These are phyloP conservation scores for Agarophyton chilense DNA, from an alignment of 23 red algal genomes.

Conservation along the genomic window DNA sequence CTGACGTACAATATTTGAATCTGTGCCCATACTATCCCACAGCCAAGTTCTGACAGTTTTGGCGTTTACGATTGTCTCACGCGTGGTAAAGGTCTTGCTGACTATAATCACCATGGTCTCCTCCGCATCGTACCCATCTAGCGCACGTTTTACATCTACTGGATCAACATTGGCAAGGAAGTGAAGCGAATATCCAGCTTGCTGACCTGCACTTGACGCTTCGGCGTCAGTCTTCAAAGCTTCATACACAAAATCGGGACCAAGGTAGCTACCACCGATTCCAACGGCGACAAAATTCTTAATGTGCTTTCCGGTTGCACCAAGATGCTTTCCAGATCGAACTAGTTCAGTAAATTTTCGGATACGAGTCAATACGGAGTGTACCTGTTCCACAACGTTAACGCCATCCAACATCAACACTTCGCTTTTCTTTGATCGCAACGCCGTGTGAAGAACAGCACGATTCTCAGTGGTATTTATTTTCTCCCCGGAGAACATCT, in stretches of 20 bases:
- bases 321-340: constrained; percentile 68
- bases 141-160: constrained; percentile 78
- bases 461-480: constrained; percentile 91
- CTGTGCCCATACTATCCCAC: constrained; percentile 67
- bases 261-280: constrained; percentile 97
- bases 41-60: constrained; percentile 88
- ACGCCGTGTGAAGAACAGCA: constrained; percentile 92
- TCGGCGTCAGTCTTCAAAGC: constrained; percentile 80
- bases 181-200: constrained; percentile 65
- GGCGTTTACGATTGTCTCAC: constrained; percentile 95
- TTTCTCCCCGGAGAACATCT: constrained; percentile 82
- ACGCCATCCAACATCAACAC: constrained; percentile 78
- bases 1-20: too few relatives aligned
- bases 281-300: constrained; percentile 91
- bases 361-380: constrained; percentile 78
- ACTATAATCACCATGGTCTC: constrained; percentile 92
- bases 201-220: constrained; percentile 44
- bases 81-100: constrained; percentile 94
- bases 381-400: constrained; percentile 87
- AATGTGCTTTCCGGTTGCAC: constrained; percentile 80
- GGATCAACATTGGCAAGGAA: constrained; percentile 98
- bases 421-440: constrained; percentile 74
- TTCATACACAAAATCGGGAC: constrained; percentile 96
- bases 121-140: constrained; percentile 81
- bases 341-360: constrained; percentile 79